phyloP scores from a whole-genome alignment of 441 rosid genomes.

The Viola pubescens region DNA sequence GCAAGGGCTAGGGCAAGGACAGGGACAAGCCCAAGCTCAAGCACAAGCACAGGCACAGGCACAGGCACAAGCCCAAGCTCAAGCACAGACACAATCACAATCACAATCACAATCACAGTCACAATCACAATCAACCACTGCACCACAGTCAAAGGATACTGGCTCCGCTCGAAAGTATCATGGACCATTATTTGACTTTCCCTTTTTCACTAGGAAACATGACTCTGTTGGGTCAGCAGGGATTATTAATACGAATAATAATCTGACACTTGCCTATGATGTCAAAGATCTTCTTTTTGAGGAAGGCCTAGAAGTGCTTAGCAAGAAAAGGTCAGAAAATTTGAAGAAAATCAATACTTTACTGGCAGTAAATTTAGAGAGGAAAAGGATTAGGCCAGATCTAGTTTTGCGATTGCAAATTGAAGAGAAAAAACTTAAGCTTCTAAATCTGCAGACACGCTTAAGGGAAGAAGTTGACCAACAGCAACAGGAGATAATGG shows the following conservation, averaged over 20 bases:
- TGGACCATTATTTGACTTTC: slow-evolving; percentile 98
- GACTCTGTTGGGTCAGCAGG: slow-evolving; percentile 76
- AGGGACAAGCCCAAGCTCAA: too few species aligned
- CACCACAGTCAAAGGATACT: slow-evolving; percentile 59
- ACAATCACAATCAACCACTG: slow-evolving; percentile 34
- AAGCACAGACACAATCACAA: too few species aligned
- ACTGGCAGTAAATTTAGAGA: slow-evolving; percentile 85
- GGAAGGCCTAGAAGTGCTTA: slow-evolving; percentile 82
- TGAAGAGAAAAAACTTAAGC: slow-evolving; percentile 89
- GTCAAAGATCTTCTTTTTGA: slow-evolving; percentile 89
- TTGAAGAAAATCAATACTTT: slow-evolving; percentile 80
- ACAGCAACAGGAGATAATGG: slow-evolving; percentile 98
- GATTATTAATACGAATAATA: slow-evolving; percentile 65
- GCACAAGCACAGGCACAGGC: too few species aligned
- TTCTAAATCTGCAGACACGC: slow-evolving; percentile 76
- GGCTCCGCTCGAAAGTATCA: slow-evolving; percentile 91
- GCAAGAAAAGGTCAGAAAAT: slow-evolving; percentile 70
- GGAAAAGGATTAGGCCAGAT: slow-evolving; percentile 98
- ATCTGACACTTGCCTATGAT: slow-evolving; percentile 79
- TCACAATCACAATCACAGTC: too few species aligned
- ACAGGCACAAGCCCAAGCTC: too few species aligned
- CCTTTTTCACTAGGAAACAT: slow-evolving; percentile 94
- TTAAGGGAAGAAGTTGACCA: slow-evolving; percentile 93
- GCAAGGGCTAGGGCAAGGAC: too few species aligned
- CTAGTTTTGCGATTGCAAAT: slow-evolving; percentile 96